phyloP scores from a whole-genome alignment of 2,329 filamentous ascomycete species.

The Lasiodiplodia gonubiensis region DNA sequence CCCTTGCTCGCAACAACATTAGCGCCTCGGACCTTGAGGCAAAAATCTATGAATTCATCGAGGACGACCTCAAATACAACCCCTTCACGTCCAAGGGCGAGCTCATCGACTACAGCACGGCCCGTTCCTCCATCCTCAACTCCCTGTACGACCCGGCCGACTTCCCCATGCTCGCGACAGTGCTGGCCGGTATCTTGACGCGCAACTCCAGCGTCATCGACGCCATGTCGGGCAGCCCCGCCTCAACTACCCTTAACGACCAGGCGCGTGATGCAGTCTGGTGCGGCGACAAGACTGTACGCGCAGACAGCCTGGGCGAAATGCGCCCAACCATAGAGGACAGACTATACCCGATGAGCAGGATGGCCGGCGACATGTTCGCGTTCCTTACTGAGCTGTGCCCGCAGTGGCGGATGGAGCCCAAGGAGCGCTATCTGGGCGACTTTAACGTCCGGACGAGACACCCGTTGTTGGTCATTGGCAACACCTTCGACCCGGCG shows the following conservation, averaged over 20 bases:
- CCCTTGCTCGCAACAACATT: conserved; percentile 41
- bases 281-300: too few species aligned
- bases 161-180: not conserved
- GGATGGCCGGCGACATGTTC: too few species aligned
- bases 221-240: too few species aligned
- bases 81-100: conserved; percentile 42
- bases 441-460: conserved; percentile 32
- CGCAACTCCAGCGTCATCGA: not conserved
- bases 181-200: not conserved
- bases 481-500: conserved; percentile 1
- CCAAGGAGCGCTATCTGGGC: conserved; percentile 42
- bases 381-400: conserved; percentile 33
- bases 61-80: conserved; percentile 46
- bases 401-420: conserved; percentile 44
- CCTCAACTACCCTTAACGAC: too few species aligned
- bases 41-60: conserved; percentile 36
- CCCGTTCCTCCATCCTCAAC: not conserved
- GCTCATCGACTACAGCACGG: conserved; percentile 50
- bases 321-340: too few species aligned
- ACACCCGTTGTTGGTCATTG: not conserved
- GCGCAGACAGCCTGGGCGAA: too few species aligned
- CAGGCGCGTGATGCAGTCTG: too few species aligned
- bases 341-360: too few species aligned
- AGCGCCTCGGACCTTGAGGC: conserved; percentile 41
- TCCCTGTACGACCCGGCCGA: not conserved